phyloP scores from a whole-genome alignment of 352 stramenopile genomes.

The Pythium angustatum region DNA sequence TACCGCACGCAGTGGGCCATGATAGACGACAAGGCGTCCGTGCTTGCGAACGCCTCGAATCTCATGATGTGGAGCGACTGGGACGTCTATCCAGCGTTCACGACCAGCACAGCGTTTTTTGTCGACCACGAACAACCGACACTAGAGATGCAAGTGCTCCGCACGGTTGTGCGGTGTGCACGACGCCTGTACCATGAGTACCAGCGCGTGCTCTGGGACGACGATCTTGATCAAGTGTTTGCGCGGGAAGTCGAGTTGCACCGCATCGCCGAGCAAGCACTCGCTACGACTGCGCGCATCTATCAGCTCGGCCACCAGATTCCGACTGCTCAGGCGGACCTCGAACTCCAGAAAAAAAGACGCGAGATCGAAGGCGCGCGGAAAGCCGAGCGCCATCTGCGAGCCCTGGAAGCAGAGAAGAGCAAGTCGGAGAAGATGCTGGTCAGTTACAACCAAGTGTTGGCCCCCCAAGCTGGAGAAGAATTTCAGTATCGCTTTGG shows the following conservation, averaged over 20 bases:
- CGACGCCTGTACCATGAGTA: slow-evolving; percentile 74
- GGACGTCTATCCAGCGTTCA: slow-evolving; percentile 73
- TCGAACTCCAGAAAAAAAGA: slow-evolving; percentile 65
- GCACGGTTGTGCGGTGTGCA: slow-evolving; percentile 60
- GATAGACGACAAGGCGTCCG: slow-evolving; percentile 38
- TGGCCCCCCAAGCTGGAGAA: slow-evolving; percentile 59
- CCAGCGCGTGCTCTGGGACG: slow-evolving; percentile 78
- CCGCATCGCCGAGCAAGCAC: slow-evolving; percentile 45
- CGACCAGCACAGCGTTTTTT: slow-evolving; percentile 46
- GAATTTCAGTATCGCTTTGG: slow-evolving; percentile 56
- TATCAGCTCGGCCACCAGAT: slow-evolving; percentile 48
- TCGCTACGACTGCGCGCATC: slow-evolving; percentile 50
- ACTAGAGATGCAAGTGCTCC: slow-evolving; percentile 77
- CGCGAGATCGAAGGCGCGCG: slow-evolving; percentile 63
- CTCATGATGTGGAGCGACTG: slow-evolving; percentile 82
- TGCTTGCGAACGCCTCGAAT: slow-evolving; percentile 71
- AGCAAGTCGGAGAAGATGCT: slow-evolving; percentile 48
- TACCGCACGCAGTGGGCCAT: slow-evolving; percentile 78
- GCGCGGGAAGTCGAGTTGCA: slow-evolving; percentile 31
- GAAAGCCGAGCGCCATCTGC: slow-evolving; percentile 59
- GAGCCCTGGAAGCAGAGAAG: slow-evolving; percentile 53
- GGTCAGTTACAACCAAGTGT: slow-evolving; percentile 60
- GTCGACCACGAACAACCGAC: slow-evolving; percentile 68
- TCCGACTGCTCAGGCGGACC: slow-evolving; percentile 32
- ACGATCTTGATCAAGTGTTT: slow-evolving; percentile 50